These are phyloP conservation scores for Gastrodia elata DNA, from an alignment of 106 monocot genomes.

Conservation along the genomic window DNA sequence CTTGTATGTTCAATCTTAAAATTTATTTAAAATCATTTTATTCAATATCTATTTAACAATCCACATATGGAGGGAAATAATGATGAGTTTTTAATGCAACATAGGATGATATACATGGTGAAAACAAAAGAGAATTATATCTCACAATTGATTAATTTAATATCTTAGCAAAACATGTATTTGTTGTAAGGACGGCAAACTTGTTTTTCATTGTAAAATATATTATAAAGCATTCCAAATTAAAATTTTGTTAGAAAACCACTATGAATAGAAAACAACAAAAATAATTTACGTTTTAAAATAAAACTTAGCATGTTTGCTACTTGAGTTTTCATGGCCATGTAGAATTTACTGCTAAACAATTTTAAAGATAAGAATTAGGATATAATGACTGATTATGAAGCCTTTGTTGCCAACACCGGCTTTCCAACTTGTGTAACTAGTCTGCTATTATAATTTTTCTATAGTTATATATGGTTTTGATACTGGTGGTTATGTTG, in stretches of 20 bases:
- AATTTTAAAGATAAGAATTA: background rate
- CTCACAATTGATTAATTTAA: background rate
- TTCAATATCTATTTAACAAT: background rate
- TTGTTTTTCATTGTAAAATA: background rate
- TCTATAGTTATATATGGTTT: background rate
- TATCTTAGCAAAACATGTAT: background rate
- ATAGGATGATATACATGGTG: background rate
- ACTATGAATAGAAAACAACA: background rate
- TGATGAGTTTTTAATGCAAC: background rate
- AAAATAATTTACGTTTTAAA: background rate
- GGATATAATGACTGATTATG: too few relatives aligned
- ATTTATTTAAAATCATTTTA: background rate
- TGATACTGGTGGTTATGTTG: too few relatives aligned
- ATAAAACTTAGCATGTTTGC: background rate
- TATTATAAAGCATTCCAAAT: background rate
- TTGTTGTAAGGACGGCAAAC: background rate
- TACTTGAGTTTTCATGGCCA: background rate
- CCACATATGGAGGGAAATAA: background rate
- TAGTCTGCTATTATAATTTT: background rate
- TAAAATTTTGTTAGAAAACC: background rate
- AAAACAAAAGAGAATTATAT: background rate
- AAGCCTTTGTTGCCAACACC: too few relatives aligned
- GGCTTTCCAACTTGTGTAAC: too few relatives aligned
- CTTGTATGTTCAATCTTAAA: background rate
- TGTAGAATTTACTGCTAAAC: background rate